Evolutionary conservation across 768 basidiomycete species (phyloP).

Genomic region (Zangia roseola): DNA sequence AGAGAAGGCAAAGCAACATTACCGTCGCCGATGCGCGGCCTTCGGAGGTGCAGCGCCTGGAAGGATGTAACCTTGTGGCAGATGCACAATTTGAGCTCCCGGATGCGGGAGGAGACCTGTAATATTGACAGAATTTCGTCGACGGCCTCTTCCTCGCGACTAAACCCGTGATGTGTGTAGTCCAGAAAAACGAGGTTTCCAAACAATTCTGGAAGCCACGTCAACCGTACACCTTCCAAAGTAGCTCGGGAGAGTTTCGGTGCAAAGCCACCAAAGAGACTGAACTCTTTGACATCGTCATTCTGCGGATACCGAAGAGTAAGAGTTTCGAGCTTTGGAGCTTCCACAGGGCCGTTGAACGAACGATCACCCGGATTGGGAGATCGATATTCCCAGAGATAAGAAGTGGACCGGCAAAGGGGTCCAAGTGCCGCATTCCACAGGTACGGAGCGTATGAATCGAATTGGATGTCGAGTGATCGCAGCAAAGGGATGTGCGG

Average conservation of each 20-base stretch:
- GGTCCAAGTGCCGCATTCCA: conserved; percentile 65
- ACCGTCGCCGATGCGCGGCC: conserved; percentile 26
- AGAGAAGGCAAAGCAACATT: conserved; percentile 46
- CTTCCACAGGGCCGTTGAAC: conserved; percentile 32
- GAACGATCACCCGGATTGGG: conserved; percentile 3
- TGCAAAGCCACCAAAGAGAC: conserved; percentile 59
- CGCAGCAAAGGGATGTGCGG: conserved; percentile 55
- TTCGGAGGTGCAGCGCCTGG: conserved; percentile 16
- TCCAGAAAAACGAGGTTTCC: conserved; percentile 61
- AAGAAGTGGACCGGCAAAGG: conserved; percentile 39
- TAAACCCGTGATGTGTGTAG: conserved; percentile 74
- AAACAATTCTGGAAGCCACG: conserved; percentile 63
- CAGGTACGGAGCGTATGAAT: conserved; percentile 57
- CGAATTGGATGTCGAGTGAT: conserved; percentile 58
- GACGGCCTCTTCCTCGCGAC: conserved; percentile 51
- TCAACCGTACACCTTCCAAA: conserved; percentile 62
- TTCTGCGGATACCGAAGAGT: conserved; percentile 59
- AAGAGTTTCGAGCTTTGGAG: conserved; percentile 50
- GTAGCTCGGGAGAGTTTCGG: conserved; percentile 55
- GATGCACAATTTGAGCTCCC: conserved; percentile 57
- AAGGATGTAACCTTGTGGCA: conserved; percentile 35
- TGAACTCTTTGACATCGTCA: conserved; percentile 67
- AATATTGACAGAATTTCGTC: conserved; percentile 60
- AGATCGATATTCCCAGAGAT: conserved; percentile 24
- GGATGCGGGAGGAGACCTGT: conserved; percentile 49